Evolutionary conservation across 352 stramenopile species (phyloP), one percentile per base, ranked within the genome.

Genomic region (Globisporangium nunn): DNA sequence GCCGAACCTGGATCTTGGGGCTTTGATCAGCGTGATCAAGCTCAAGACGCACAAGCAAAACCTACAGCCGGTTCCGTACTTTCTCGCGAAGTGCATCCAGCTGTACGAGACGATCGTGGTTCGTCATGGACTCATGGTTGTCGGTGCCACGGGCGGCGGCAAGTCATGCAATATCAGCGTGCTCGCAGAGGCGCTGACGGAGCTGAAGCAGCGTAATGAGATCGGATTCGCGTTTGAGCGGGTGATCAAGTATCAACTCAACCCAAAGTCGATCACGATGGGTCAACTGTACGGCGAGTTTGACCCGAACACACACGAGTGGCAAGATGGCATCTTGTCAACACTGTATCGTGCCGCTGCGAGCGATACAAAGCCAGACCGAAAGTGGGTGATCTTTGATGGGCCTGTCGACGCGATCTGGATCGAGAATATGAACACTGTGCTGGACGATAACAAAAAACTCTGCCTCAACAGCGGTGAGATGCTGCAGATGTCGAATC

Each of bases 341-440:
- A 97, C 91, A 2, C 74, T 98, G 2, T 98, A 98, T 55, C 90
- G 96, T 8, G 78, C 80, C 0, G 95, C 82, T 5, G 87, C 88
- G 12, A 91, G 78, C 29, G 75, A 85, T 52, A 95, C 92, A 0
- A 95, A 96, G 70, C 59, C 84, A 0, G 93, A 97, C 57, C 81
- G 88, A 39, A 98, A 97, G 62, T 98, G 92, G 92, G 88, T 98
- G 47, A 91, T 98, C 45, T 98, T 98, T 62, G 93, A 98, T 56
- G 93, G 93, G 0, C 93, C 93, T 0, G 93, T 98, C 1, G 93
- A 98, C 71, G 89, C 93, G 1, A 96, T 98, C 62, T 98, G 93
- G 93, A 98, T 98, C 67, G 93, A 98, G 65, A 97, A 97, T 67
- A 98, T 98, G 93, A 98, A 98, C 72, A 98, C 93, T 0, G 93